A percentile compares a stretch with the other conserved stretches of the same genome.
phyloP scores from a whole-genome alignment of 139 green algal genomes.

The Chlamydomonas sp. region DNA sequence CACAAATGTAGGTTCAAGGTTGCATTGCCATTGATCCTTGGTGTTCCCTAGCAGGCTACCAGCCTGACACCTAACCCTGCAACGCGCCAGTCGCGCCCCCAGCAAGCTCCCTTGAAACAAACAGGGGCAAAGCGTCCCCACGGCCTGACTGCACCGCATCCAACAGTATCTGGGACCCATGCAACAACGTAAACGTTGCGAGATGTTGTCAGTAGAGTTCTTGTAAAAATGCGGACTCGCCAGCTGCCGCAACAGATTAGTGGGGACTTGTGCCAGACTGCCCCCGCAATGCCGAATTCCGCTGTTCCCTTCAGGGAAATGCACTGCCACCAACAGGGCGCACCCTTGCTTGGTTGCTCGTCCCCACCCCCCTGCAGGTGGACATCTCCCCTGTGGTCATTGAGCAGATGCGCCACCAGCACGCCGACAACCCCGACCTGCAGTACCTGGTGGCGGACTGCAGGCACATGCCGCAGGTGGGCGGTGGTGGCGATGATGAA shows the following conservation, averaged over 20 bases:
- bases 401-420: slow-evolving; percentile 19
- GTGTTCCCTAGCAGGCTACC: background rate
- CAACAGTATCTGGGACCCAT: no score
- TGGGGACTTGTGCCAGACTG: no score
- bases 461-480: slow-evolving; percentile 35
- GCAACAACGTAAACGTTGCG: no score
- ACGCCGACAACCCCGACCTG: background rate
- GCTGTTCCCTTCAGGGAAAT: no score
- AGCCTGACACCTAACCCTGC: background rate
- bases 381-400: slow-evolving; percentile 56
- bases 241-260: no score
- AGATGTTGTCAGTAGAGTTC: no score
- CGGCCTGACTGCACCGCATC: no score
- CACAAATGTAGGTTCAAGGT: background rate
- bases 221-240: no score
- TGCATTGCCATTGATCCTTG: background rate
- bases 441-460: slow-evolving; percentile 49
- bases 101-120: background rate
- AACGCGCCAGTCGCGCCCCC: background rate
- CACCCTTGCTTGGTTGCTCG: no score
- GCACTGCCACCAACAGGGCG: background rate
- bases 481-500: no score
- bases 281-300: no score
- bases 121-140: no score
- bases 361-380: background rate